These are phyloP conservation scores for Fragaria ananassa DNA, from an alignment of 306 rosid species.

Conservation along the genomic window DNA sequence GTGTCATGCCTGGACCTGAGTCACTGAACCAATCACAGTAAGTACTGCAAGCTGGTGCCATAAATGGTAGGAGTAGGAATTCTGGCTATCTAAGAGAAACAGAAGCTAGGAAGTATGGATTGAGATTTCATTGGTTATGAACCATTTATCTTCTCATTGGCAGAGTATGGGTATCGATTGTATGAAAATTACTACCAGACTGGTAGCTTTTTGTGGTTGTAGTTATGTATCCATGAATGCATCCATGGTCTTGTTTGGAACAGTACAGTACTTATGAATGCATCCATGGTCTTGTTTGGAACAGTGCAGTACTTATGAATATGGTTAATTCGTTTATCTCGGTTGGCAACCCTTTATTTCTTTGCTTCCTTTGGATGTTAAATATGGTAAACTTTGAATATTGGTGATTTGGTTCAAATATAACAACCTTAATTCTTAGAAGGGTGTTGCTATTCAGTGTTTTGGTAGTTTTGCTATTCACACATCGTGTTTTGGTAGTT, in stretches of 20 bases:
- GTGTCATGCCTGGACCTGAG: background rate
- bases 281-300: background rate
- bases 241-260: background rate
- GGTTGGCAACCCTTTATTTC: background rate
- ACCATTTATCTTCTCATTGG: background rate
- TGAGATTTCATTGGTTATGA: background rate
- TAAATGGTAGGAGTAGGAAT: background rate
- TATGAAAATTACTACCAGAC: background rate
- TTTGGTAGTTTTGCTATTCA: too few species aligned
- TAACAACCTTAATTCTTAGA: too few species aligned
- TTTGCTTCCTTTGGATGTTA: too few species aligned
- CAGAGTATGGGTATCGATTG: background rate
- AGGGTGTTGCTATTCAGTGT: too few species aligned
- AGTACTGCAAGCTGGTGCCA: background rate
- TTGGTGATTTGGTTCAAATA: too few species aligned
- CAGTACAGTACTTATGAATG: background rate
- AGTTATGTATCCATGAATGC: background rate
- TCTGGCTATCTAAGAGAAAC: background rate
- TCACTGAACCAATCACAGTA: background rate
- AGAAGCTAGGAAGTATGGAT: background rate
- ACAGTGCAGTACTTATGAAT: background rate
- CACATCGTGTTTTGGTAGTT: too few species aligned
- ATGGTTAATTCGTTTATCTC: too few species aligned
- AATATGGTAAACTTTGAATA: too few species aligned
- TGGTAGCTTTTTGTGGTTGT: background rate